These are phyloP conservation scores for Metarhizium humberi DNA, from an alignment of 2,329 filamentous ascomycete genomes.

Conservation along the genomic window DNA sequence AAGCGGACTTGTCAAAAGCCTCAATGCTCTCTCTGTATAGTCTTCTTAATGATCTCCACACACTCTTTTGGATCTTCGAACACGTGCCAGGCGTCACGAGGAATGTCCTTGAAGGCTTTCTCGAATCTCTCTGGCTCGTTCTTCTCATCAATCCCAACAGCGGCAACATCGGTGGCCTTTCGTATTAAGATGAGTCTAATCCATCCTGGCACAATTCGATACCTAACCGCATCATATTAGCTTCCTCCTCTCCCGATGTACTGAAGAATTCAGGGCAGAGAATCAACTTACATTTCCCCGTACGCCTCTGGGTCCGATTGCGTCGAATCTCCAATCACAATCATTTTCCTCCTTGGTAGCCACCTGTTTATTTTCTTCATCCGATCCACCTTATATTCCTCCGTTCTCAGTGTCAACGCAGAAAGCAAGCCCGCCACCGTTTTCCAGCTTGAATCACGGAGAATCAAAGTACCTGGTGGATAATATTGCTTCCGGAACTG, in stretches of 20 bases:
- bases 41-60: constrained; percentile 18
- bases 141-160: constrained; percentile 60
- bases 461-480: constrained; percentile 68
- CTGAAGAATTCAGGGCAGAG: neutral
- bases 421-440: constrained; percentile 71
- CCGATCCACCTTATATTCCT: constrained; percentile 76
- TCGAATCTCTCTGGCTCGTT: constrained; percentile 70
- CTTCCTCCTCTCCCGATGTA: neutral
- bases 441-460: constrained; percentile 81
- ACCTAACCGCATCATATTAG: constrained; percentile 28
- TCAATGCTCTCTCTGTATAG: constrained; percentile 3
- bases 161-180: constrained; percentile 67
- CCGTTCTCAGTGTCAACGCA: constrained; percentile 69
- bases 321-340: constrained; percentile 84
- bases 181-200: constrained; percentile 77
- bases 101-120: constrained; percentile 69
- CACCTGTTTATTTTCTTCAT: constrained; percentile 70
- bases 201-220: constrained; percentile 62
- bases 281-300: constrained; percentile 56
- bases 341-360: constrained; percentile 70
- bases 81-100: constrained; percentile 64
- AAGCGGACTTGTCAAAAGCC: neutral
- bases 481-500: constrained; percentile 64
- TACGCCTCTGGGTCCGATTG: constrained; percentile 89
- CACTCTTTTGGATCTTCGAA: constrained; percentile 71